Conservation (phyloP, 1,284 basidiomycete species). For the Agroathelia rolfsii region DNA sequence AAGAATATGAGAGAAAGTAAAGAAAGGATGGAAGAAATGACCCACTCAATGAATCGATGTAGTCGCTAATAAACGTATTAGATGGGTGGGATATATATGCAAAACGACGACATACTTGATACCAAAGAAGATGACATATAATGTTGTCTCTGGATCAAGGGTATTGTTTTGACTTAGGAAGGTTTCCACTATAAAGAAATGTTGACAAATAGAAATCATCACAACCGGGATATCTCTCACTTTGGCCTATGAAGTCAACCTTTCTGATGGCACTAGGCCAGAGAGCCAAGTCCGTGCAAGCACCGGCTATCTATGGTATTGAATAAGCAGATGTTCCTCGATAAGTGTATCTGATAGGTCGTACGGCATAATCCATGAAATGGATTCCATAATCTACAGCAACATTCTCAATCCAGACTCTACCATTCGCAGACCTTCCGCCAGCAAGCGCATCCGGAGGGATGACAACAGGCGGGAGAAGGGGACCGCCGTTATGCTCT, state of each 20-base stretch:
- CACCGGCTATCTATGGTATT: constrained; percentile 21
- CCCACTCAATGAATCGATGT: too few relatives aligned
- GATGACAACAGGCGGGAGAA: constrained; percentile 21
- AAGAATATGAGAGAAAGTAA: not conserved
- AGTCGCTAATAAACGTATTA: too few relatives aligned
- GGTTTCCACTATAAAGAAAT: constrained; percentile 16
- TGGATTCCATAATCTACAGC: constrained; percentile 21
- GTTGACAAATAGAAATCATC: not conserved
- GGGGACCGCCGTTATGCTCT: constrained; percentile 21
- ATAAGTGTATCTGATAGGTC: constrained; percentile 9
- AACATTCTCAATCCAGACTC: constrained; percentile 25
- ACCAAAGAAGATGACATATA: constrained; percentile 28
- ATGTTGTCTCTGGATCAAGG: constrained; percentile 22
- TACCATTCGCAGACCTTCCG: constrained; percentile 25
- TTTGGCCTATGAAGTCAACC: constrained; percentile 25
- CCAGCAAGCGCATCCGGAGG: constrained; percentile 22
- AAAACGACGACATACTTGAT: constrained; percentile 21
- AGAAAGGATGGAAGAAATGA: too few relatives aligned
- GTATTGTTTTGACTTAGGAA: constrained; percentile 23
- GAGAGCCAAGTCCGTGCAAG: constrained; percentile 24
- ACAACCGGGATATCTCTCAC: constrained; percentile 13
- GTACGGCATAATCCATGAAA: constrained; percentile 34
- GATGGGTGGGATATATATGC: too few relatives aligned
- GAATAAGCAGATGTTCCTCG: not conserved
- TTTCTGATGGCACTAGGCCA: constrained; percentile 21